Conservation (phyloP, 352 stramenopile genomes). For the Phytophthora tentaculata region DNA sequence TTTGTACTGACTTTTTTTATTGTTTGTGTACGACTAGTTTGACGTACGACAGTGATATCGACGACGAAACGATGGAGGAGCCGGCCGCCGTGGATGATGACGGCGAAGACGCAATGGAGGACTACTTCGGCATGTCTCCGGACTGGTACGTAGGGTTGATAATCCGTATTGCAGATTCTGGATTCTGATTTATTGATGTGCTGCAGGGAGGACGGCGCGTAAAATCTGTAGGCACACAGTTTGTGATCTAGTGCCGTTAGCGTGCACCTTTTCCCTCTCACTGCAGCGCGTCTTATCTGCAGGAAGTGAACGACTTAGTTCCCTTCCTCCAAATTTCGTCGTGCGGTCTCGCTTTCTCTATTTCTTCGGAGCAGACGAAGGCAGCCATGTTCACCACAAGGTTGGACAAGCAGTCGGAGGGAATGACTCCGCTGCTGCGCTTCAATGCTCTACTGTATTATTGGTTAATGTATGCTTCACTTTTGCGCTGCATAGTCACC, state of each 20-base stretch:
- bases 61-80: conserved; percentile 87
- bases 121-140: conserved; percentile 88
- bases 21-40: conserved; percentile 37
- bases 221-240: conserved; percentile 31
- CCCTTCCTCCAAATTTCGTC: conserved; percentile 21
- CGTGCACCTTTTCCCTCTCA: conserved; percentile 11
- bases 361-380: conserved; percentile 23
- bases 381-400: conserved; percentile 26
- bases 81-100: conserved; percentile 73
- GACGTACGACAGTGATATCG: conserved; percentile 69
- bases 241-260: conserved; percentile 10
- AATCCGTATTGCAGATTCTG: not conserved
- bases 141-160: conserved; percentile 63
- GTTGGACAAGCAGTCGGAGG: conserved; percentile 25
- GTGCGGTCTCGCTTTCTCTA: conserved; percentile 31
- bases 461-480: conserved; percentile 40
- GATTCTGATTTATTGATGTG: conserved; percentile 14
- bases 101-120: conserved; percentile 76
- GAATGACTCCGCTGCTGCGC: conserved; percentile 25
- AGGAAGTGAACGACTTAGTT: conserved; percentile 12
- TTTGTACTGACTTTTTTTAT: conserved; percentile 5
- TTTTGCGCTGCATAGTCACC: conserved; percentile 36
- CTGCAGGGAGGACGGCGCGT: conserved; percentile 69
- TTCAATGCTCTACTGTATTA: conserved; percentile 43
- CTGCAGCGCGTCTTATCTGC: conserved; percentile 36